Evolutionary conservation across 78 protist genomes (phyloP).

Genomic region (Parvularia atlantis): DNA sequence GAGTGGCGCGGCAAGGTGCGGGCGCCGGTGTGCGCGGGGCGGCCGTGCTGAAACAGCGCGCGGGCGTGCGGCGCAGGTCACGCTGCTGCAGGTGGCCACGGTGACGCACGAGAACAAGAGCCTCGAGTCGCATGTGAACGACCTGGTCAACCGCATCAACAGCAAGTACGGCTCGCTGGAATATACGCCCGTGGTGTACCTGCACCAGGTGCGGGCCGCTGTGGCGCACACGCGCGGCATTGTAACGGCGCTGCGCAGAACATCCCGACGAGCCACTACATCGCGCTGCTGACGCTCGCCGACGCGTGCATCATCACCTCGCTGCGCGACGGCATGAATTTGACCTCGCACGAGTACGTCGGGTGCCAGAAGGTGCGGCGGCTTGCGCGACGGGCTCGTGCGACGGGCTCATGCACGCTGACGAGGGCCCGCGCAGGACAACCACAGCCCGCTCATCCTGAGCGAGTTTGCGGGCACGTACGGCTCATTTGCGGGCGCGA

Average conservation of each 20-base stretch:
- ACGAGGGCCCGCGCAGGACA: no score
- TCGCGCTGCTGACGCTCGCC: slow-evolving; percentile 46
- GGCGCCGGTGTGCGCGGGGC: no score
- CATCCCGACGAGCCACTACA: slow-evolving; percentile 22
- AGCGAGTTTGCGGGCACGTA: slow-evolving; percentile 34
- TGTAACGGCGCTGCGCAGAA: no score
- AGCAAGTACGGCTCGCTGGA: slow-evolving; percentile 56
- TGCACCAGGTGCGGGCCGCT: slow-evolving; percentile 51
- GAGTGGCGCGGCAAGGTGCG: slow-evolving; percentile 38
- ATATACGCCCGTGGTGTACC: slow-evolving; percentile 63
- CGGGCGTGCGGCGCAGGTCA: no score
- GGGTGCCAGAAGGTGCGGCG: slow-evolving; percentile 76
- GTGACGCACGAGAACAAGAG: background rate
- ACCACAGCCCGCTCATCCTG: slow-evolving; percentile 43
- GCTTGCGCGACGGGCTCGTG: no score
- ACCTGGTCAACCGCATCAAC: slow-evolving; percentile 59
- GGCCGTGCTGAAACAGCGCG: no score
- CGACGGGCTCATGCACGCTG: no score
- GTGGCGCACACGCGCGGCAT: no score
- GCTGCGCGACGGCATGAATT: slow-evolving; percentile 84
- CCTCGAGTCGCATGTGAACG: background rate
- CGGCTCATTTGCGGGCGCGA: background rate
- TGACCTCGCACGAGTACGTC: slow-evolving; percentile 72
- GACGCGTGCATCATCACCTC: slow-evolving; percentile 69
- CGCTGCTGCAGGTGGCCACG: background rate